Base-by-base conservation (phyloP, 2,329 filamentous ascomycete genomes). In the Hypoxylon sp. region DNA sequence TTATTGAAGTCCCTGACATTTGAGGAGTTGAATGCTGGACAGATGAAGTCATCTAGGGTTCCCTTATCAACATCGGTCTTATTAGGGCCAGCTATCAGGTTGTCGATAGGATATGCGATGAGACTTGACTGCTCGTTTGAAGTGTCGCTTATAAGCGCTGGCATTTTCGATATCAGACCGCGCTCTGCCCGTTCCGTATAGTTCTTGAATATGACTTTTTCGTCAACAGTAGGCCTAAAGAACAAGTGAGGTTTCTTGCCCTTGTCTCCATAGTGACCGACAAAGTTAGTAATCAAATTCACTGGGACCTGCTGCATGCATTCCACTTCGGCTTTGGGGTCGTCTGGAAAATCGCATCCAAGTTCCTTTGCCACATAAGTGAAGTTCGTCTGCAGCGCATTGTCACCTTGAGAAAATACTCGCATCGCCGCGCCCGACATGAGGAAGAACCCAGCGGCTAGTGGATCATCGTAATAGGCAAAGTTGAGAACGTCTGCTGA, bases 301-400 rank as follows among this genome's bases (percentile, higher is more conserved):
- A 76, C 77, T 1, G 77, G 73, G 42, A 81, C 74, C n/a, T 72
- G 59, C 31, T 78, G 78, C 77, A 84, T 80, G 54, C 82, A 83
- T 35, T 74, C 72, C 6, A 84, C 66, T 46, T 82, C 79, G 17
- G 75, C 75, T 6, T 73, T 66, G 2, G 72, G 54, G 0, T 78
- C 72, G 0, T 74, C 76, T 46, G 81, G 80, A 10, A 78, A 79
- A 2, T 82, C 77, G 30, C 78, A 78, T 0, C 78, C 76, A 0
- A 83, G 76, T 6, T 80, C 75, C 50, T 76, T 76, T 6, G 83
- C 81, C 61, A 83, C 83, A 25, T 79, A 78, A 10, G 76, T 80
- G 30, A 82, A 80, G 54, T 82, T 82, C 1, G 76, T 70, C 58
- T 82, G 78, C 56, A 76, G 40, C 3, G 74, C 73, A 40, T 77